Percentiles rank a stretch among this genome's conserved stretches.
Conservation (phyloP, 2,329 filamentous ascomycete genomes). For the Hymenoscyphus fructigenus region DNA sequence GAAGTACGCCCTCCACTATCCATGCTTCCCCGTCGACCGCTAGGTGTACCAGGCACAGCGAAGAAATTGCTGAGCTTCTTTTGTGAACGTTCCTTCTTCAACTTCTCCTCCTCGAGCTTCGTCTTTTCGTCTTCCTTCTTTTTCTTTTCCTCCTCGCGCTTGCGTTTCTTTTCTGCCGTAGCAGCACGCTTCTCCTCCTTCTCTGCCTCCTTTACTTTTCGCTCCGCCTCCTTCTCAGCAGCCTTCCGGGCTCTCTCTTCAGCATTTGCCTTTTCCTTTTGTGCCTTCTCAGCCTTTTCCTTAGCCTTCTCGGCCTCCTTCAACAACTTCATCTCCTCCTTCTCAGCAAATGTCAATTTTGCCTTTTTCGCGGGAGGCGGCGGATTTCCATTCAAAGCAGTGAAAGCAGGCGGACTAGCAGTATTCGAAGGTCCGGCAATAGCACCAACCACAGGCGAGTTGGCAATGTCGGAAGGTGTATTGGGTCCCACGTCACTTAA, state of each 20-base stretch:
- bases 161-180: conserved; percentile 31
- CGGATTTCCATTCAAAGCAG: conserved; percentile 22
- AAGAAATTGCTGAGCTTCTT: conserved; percentile 38
- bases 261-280: conserved; percentile 29
- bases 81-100: conserved; percentile 47
- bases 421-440: not conserved
- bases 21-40: conserved; percentile 19
- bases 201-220: conserved; percentile 34
- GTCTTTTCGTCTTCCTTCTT: conserved; percentile 41
- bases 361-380: conserved; percentile 29
- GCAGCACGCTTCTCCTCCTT: conserved; percentile 33
- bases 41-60: conserved; percentile 18
- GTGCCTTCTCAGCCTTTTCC: not conserved
- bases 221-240: conserved; percentile 43
- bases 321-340: conserved; percentile 22
- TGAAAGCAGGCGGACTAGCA: conserved; percentile 23
- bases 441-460: conserved; percentile 9
- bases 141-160: conserved; percentile 40
- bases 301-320: not conserved
- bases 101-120: conserved; percentile 47
- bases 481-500: conserved; percentile 25
- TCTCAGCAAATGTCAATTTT: conserved; percentile 32
- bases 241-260: conserved; percentile 32
- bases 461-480: conserved; percentile 20
- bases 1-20: conserved; percentile 28